Evolutionary conservation across 306 rosid species (phyloP), one percentile per base, ranked within the genome.

Genomic region (Phaseolus lunatus): DNA sequence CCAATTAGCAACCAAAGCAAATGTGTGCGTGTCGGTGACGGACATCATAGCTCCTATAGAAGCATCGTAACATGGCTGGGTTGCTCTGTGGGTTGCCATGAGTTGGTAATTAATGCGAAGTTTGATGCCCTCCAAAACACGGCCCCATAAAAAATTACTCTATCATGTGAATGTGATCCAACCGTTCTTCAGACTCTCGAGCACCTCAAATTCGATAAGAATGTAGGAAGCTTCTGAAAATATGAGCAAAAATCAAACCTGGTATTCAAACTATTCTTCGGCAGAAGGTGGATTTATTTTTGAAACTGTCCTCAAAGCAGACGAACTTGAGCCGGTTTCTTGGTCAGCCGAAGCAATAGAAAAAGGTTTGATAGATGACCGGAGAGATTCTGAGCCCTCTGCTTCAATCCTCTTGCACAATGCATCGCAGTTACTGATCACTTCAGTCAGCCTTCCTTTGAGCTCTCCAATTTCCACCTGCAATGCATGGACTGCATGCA

Each of bases 381-480:
- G 80, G 48, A 92, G 93, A 71, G 99, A 85, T 75, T 95, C 96
- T 3, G 90, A 91, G 58, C 91, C 96, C 73, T 89, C 97, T 48
- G 80, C 70, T 23, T 69, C 83, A 61, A 95, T 90, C 86, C 97
- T 90, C 74, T 78, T 85, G 91, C 97, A 90, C 75, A 95, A 43
- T 57, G 97, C 96, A 78, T 92, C 91, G 7, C 97, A 92, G 73
- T 95, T 90, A 35, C 96, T 90, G 48, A 95, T 86, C 59, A 92
- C 99, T 86, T 92, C 99, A 1, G 92, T 95, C 80, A 95, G 80
- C 82, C 97, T 91, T 83, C 99, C 96, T 84, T 95, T 92, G 33
- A 95, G 96, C 82, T 88, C 97, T 73, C 97, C 99, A 78, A 89
- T 88, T 72, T 92, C 97, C 49, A 92, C 97, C 85, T 95, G 92